Conservation (phyloP, 2,329 filamentous ascomycete genomes). For the Clarireedia sp. region DNA sequence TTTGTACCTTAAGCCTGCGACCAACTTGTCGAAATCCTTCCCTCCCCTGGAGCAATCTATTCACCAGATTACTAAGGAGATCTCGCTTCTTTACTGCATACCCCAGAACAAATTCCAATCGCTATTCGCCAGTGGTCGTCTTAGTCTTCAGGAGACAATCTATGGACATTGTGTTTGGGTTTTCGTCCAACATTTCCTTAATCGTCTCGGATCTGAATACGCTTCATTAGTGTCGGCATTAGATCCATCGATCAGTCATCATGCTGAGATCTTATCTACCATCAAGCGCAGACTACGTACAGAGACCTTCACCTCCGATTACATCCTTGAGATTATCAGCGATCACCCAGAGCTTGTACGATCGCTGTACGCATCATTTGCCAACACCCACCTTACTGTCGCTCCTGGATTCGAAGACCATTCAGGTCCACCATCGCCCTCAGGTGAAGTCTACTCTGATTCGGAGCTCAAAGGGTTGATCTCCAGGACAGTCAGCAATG, state of each 20-base stretch:
- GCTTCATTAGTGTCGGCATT: slow-evolving; percentile 75
- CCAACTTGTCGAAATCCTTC: slow-evolving; percentile 46
- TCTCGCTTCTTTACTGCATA: slow-evolving; percentile 93
- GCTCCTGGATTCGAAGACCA: slow-evolving; percentile 45
- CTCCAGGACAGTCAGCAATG: slow-evolving; percentile 72
- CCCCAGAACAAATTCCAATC: slow-evolving; percentile 93
- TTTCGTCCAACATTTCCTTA: slow-evolving; percentile 96
- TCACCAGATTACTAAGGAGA: slow-evolving; percentile 98
- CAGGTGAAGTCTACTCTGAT: slow-evolving; percentile 66
- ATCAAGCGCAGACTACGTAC: slow-evolving; percentile 91
- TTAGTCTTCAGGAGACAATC: slow-evolving; percentile 93
- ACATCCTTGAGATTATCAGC: slow-evolving; percentile 95
- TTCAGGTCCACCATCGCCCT: slow-evolving; percentile 46
- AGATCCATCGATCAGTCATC: slow-evolving; percentile 71
- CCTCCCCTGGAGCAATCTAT: slow-evolving; percentile 91
- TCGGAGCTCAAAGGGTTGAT: slow-evolving; percentile 68
- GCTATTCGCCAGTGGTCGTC: slow-evolving; percentile 74
- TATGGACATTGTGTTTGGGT: slow-evolving; percentile 98
- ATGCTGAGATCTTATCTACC: slow-evolving; percentile 78
- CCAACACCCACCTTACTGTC: slow-evolving; percentile 66
- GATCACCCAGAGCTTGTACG: slow-evolving; percentile 83
- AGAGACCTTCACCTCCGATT: slow-evolving; percentile 96
- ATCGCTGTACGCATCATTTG: slow-evolving; percentile 84
- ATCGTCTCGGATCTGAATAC: slow-evolving; percentile 84
- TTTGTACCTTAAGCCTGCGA: slow-evolving; percentile 75